A percentile compares a stretch with the other conserved stretches of the same genome.
Conservation (phyloP, 1,139 yeast species). For the Taphrina pruni region DNA sequence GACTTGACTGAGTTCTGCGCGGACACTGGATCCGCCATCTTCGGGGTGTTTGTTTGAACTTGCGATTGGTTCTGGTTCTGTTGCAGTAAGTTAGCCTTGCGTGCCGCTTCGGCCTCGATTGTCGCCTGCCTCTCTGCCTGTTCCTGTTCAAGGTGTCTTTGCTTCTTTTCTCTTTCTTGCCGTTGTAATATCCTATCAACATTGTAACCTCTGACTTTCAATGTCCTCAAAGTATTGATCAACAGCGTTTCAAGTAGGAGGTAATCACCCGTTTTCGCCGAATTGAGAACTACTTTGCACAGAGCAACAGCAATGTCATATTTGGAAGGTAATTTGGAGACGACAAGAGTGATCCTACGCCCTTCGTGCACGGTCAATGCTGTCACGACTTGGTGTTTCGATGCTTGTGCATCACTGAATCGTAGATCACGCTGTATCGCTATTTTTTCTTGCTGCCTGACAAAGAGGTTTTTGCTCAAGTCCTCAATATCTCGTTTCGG, state of each 20-base stretch:
- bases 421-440: slow-evolving; percentile 36
- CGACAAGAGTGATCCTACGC: slow-evolving; percentile 42
- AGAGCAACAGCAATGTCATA: slow-evolving; percentile 54
- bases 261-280: slow-evolving; percentile 54
- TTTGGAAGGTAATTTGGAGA: slow-evolving; percentile 51
- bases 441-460: slow-evolving; percentile 27
- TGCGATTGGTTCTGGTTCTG: slow-evolving; percentile 4
- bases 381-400: slow-evolving; percentile 41
- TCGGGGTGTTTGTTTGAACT: neutral
- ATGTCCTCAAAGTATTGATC: slow-evolving; percentile 49
- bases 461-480: slow-evolving; percentile 21
- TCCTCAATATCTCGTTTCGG: slow-evolving; percentile 21
- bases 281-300: slow-evolving; percentile 48
- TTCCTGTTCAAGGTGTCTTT: slow-evolving; percentile 39
- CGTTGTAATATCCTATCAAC: slow-evolving; percentile 51
- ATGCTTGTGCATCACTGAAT: slow-evolving; percentile 34
- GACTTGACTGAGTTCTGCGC: neutral
- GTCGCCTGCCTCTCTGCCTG: slow-evolving; percentile 38
- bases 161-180: slow-evolving; percentile 47
- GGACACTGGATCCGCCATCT: neutral
- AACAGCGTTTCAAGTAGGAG: slow-evolving; percentile 54
- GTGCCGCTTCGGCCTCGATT: slow-evolving; percentile 41
- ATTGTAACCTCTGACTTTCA: slow-evolving; percentile 54
- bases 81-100: neutral
- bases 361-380: slow-evolving; percentile 41